These are phyloP conservation scores for Monosporascus sp. DNA, from an alignment of 2,329 filamentous ascomycete species.

Conservation along the genomic window DNA sequence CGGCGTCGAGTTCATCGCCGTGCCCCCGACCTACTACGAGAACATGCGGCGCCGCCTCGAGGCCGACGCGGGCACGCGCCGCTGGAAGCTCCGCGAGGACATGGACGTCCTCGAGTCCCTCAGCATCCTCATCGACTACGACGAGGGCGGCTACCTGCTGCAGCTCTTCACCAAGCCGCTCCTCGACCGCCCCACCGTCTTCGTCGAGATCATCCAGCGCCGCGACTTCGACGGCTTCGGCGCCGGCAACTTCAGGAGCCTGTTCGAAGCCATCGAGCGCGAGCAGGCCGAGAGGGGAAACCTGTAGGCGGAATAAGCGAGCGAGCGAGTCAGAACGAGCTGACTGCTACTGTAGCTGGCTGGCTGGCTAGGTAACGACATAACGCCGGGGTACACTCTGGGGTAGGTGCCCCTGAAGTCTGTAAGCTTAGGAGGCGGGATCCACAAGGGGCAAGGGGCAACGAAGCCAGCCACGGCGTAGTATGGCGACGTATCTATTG, in stretches of 20 bases:
- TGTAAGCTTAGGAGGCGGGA: no score
- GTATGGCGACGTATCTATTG: no score
- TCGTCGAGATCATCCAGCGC: constrained; percentile 92
- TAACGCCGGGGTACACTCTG: no score
- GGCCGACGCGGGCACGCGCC: constrained; percentile 41
- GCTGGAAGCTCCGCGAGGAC: constrained; percentile 69
- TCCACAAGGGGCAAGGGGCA: no score
- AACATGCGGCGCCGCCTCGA: constrained; percentile 70
- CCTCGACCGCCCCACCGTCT: constrained; percentile 92
- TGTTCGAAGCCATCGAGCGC: constrained; percentile 93
- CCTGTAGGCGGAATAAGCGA: constrained; percentile 38
- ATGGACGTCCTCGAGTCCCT: constrained; percentile 70
- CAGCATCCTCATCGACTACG: constrained; percentile 92
- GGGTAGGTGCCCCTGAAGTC: no score
- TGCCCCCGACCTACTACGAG: constrained; percentile 81
- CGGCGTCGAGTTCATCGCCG: constrained; percentile 88
- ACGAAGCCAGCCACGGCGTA: no score
- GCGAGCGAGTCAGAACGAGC: no score
- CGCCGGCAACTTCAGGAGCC: constrained; percentile 89
- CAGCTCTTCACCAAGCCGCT: constrained; percentile 79
- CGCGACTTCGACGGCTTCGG: constrained; percentile 89
- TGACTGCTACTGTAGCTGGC: not conserved
- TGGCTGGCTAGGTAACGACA: not conserved
- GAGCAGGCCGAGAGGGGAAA: constrained; percentile 87
- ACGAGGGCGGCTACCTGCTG: constrained; percentile 80